Evolutionary conservation across 2,329 filamentous ascomycete genomes (phyloP).

Genomic region (Botryotinia narcissicola): DNA sequence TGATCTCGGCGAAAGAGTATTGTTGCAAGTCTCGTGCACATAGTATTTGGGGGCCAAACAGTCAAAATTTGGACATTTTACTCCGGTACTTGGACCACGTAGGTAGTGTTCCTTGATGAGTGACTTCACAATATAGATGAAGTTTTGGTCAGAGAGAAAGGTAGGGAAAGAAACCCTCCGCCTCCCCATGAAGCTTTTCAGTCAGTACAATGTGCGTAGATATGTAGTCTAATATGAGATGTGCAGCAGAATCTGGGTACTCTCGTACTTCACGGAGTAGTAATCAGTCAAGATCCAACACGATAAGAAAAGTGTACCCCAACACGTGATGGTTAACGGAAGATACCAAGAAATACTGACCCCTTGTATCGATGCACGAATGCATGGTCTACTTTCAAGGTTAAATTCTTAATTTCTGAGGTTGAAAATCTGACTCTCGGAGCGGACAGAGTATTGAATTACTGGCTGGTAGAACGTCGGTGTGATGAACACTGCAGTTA

Average conservation of each 20-base stretch:
- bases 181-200: background rate
- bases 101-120: background rate
- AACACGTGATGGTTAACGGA: background rate
- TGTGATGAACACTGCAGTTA: background rate
- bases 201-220: background rate
- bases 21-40: background rate
- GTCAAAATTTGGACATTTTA: background rate
- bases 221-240: background rate
- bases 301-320: background rate
- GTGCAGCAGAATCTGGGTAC: background rate
- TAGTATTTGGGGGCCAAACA: background rate
- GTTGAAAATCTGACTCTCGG: background rate
- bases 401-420: background rate
- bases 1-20: background rate
- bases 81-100: slow-evolving; percentile 2
- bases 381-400: background rate
- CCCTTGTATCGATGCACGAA: background rate
- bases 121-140: background rate
- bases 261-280: background rate
- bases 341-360: background rate
- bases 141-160: background rate
- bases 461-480: background rate
- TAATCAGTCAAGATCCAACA: background rate
- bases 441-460: background rate
- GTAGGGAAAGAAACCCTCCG: background rate